Conservation (phyloP, 495 filamentous ascomycete species). For the Clavariopsis aquatica region DNA sequence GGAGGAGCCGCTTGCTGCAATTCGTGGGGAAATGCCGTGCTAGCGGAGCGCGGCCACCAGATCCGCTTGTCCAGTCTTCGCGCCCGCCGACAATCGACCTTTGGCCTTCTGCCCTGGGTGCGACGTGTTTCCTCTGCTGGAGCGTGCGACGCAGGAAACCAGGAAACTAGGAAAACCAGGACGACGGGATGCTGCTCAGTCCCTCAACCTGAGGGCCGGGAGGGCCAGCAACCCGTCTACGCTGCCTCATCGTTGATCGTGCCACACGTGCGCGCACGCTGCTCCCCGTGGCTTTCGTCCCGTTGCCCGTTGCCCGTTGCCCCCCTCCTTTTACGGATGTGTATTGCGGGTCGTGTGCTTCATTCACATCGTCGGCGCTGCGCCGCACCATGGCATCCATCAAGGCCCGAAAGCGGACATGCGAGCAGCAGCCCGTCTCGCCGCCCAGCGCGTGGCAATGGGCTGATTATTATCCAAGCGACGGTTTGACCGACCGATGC, state of each 20-base stretch:
- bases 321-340: background rate
- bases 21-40: constrained; percentile 15
- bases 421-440: background rate
- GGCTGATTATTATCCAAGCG: constrained; percentile 22
- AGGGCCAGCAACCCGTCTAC: constrained; percentile 15
- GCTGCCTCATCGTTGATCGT: background rate
- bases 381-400: background rate
- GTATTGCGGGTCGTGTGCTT: background rate
- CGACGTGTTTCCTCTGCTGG: background rate
- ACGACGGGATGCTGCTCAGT: background rate
- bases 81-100: background rate
- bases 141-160: background rate
- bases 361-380: background rate
- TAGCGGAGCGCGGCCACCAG: background rate
- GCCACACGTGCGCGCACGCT: background rate
- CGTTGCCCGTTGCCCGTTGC: background rate
- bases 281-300: too few species aligned
- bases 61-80: background rate
- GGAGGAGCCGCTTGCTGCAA: constrained; percentile 12
- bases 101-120: background rate
- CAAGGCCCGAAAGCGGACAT: background rate
- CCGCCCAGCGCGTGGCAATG: background rate
- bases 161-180: too few species aligned
- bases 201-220: constrained; percentile 14
- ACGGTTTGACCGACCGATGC: background rate